A percentile compares a stretch with the other conserved stretches of the same genome.
These are phyloP conservation scores for Talaromyces sp. DNA, from an alignment of 2,329 filamentous ascomycete species.

Conservation along the genomic window DNA sequence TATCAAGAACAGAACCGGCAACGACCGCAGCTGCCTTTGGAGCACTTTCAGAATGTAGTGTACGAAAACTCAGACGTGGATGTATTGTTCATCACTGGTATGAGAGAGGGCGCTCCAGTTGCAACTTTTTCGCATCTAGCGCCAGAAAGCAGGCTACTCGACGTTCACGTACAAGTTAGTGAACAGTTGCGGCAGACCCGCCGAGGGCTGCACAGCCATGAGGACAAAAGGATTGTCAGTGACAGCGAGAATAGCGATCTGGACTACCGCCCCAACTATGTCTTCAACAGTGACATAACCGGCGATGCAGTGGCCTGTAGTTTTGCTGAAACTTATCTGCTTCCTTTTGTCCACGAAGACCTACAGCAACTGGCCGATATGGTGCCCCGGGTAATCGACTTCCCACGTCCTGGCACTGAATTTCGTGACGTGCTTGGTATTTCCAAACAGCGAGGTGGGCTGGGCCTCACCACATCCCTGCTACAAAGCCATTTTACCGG, in stretches of 20 bases:
- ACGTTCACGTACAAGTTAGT: slow-evolving; percentile 51
- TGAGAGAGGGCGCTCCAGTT: slow-evolving; percentile 62
- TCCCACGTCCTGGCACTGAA: not conserved
- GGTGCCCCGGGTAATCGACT: not conserved
- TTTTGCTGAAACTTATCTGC: not conserved
- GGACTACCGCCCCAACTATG: not conserved
- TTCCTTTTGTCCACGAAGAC: not conserved
- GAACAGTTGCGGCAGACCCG: slow-evolving; percentile 32
- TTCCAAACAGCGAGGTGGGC: not conserved
- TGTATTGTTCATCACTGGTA: slow-evolving; percentile 62
- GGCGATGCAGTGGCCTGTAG: not conserved
- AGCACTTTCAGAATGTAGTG: slow-evolving; percentile 54
- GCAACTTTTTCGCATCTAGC: slow-evolving; percentile 56
- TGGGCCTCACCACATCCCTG: slow-evolving; percentile 40
- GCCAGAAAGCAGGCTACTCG: slow-evolving; percentile 53
- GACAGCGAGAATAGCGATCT: not conserved
- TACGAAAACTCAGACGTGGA: slow-evolving; percentile 42
- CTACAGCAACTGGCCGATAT: not conserved
- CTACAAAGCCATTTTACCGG: slow-evolving; percentile 48
- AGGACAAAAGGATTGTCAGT: not conserved
- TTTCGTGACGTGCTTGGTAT: not conserved
- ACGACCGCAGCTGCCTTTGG: slow-evolving; percentile 50
- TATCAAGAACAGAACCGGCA: slow-evolving; percentile 48
- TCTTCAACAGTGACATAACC: not conserved
- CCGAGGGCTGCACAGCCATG: not conserved